These are phyloP conservation scores for Roridomyces roridus DNA, from an alignment of 768 basidiomycete genomes.

Conservation along the genomic window DNA sequence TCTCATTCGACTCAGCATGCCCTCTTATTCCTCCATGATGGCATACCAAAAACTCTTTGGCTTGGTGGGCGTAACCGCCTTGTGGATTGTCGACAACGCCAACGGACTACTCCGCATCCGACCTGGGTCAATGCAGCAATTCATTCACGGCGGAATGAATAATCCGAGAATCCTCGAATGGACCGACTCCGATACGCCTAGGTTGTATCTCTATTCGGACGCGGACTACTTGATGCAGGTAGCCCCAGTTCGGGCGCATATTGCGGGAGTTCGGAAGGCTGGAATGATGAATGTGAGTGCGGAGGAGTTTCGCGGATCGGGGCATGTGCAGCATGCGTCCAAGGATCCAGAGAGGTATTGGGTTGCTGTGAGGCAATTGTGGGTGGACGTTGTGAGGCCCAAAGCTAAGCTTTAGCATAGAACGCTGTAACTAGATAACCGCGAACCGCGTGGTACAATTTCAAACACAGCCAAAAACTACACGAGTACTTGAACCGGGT, in stretches of 20 bases:
- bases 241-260: not conserved
- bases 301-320: not conserved
- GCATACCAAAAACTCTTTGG: too few species aligned
- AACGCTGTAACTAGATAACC: too few species aligned
- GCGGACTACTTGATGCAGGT: not conserved
- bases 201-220: slow-evolving; percentile 10
- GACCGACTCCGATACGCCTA: not conserved
- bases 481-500: too few species aligned
- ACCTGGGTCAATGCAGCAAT: not conserved
- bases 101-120: not conserved
- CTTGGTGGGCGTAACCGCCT: too few species aligned
- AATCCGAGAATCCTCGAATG: not conserved
- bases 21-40: too few species aligned
- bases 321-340: slow-evolving; percentile 5
- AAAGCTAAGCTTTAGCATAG: too few species aligned
- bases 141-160: not conserved
- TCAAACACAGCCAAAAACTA: too few species aligned
- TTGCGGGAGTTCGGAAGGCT: not conserved
- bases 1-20: too few species aligned
- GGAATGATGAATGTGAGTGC: not conserved
- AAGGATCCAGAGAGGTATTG: not conserved
- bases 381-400: too few species aligned
- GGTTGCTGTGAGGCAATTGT: not conserved
- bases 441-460: too few species aligned
- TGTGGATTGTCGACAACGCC: not conserved